Base-by-base conservation (phyloP, 1,284 basidiomycete genomes). In the Cryptococcus floricola region DNA sequence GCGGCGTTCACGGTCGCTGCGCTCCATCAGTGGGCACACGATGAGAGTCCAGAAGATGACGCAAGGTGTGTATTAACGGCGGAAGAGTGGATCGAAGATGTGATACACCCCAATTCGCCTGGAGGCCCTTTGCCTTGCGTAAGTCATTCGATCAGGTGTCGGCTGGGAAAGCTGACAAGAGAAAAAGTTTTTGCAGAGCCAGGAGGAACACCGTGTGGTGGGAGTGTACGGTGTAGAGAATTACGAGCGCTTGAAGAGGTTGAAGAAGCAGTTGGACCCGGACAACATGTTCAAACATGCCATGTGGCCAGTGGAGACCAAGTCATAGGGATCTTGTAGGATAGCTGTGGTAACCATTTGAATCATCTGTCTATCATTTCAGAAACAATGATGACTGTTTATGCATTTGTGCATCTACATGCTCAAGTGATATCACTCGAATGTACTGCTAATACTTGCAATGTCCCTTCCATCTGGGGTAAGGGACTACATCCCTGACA, bases 11-110 rank as follows among this genome's bases (percentile, higher is more conserved):
- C 88, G 3, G 85, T 93, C 46, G 88, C 89, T 2, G 91, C 92
- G 18, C 79, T 95, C 46, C 91, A 94, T 74, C 92, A 95, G 73
- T 95, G 92, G 92, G 86, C 87, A 57, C 85, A 91, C 74, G 81
- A 85, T 49, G 80, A 75, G 51, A 31, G 64, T 4, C 66, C 67
- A 2, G 59, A 86, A 39, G 84, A 89, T 61, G 92, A 95, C 66
- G 83, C 85, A 19, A 80, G 83, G 18, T 94, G 91, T 65, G 81
- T 91, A 53, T 80, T 81, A 48, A 86, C 87, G 34, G 90, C 90
- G 12, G 88, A 92, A 71, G 84, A 89, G 83, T 92, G 90, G 90
- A 87, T 93, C 56, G 75, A 82, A 34, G 81, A 81, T 5, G 87
- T 87, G 2, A 80, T 91, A 52, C 79, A 82, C 54, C 81, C 84